These are phyloP conservation scores for Paraphoma chrysanthemicola DNA, from an alignment of 2,329 filamentous ascomycete species.

Conservation along the genomic window DNA sequence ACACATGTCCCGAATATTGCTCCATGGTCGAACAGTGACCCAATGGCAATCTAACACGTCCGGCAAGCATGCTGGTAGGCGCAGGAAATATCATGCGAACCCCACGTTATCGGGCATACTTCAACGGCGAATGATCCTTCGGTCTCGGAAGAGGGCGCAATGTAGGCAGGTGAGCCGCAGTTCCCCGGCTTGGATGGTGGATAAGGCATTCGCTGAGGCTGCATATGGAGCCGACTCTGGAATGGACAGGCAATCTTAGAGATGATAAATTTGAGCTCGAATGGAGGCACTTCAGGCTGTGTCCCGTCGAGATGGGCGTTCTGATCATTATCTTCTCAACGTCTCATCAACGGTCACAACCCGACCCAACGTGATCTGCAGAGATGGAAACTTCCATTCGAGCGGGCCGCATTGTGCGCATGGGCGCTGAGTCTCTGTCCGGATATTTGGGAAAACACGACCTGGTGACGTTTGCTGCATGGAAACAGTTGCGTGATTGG, in stretches of 20 bases:
- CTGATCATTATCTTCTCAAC: too few relatives aligned
- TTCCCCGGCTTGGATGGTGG: neutral
- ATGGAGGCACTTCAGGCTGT: neutral
- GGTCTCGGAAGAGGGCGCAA: constrained; percentile 1
- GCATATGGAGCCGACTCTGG: neutral
- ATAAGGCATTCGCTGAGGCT: neutral
- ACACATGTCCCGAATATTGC: neutral
- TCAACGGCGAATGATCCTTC: neutral
- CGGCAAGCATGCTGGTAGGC: neutral
- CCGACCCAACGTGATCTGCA: neutral
- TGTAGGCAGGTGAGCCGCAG: constrained; percentile 2
- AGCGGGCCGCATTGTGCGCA: neutral
- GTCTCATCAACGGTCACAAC: neutral
- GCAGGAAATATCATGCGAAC: neutral
- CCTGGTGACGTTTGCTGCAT: neutral
- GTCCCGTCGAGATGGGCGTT: too few relatives aligned
- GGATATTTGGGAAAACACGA: neutral
- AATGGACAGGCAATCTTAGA: neutral
- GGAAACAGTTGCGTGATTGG: constrained; percentile 6
- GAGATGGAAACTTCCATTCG: neutral
- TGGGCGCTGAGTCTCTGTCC: neutral
- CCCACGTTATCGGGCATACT: neutral
- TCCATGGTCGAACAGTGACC: neutral
- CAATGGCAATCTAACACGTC: constrained; percentile 5
- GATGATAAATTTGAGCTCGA: neutral